Conservation (phyloP, 768 basidiomycete species). For the Cyclocybe cylindracea region DNA sequence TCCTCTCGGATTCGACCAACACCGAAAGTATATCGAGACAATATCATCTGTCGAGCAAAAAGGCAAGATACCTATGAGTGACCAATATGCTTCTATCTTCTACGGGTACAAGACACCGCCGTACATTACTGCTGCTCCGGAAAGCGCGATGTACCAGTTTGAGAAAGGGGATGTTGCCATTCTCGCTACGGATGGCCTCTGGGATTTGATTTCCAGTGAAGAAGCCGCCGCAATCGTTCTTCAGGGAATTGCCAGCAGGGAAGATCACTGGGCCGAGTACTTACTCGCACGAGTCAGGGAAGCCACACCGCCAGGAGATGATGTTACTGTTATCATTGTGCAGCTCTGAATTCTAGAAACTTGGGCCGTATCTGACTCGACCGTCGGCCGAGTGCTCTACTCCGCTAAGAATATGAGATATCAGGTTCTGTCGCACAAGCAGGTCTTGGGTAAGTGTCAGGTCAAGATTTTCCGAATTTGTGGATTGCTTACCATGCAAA, state of each 20-base stretch:
- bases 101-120: conserved; percentile 58
- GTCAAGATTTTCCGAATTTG: no score
- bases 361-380: background rate
- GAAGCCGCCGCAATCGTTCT: conserved; percentile 44
- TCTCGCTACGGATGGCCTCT: conserved; percentile 57
- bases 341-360: conserved; percentile 8
- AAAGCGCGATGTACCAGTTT: conserved; percentile 39
- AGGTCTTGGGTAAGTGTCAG: background rate
- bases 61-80: conserved; percentile 34
- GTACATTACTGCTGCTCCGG: conserved; percentile 55
- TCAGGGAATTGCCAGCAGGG: conserved; percentile 18
- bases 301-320: conserved; percentile 29
- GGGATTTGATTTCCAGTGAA: conserved; percentile 52
- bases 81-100: conserved; percentile 34
- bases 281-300: conserved; percentile 25
- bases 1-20: conserved; percentile 26
- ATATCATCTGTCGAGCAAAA: conserved; percentile 32
- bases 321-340: conserved; percentile 34
- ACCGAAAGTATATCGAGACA: conserved; percentile 33
- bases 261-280: conserved; percentile 28
- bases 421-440: background rate
- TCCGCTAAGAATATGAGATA: background rate
- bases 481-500: no score
- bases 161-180: conserved; percentile 44
- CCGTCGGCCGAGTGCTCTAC: background rate